phyloP scores from a whole-genome alignment of 2,329 filamentous ascomycete species.

The Fusarium brachygibbosum region DNA sequence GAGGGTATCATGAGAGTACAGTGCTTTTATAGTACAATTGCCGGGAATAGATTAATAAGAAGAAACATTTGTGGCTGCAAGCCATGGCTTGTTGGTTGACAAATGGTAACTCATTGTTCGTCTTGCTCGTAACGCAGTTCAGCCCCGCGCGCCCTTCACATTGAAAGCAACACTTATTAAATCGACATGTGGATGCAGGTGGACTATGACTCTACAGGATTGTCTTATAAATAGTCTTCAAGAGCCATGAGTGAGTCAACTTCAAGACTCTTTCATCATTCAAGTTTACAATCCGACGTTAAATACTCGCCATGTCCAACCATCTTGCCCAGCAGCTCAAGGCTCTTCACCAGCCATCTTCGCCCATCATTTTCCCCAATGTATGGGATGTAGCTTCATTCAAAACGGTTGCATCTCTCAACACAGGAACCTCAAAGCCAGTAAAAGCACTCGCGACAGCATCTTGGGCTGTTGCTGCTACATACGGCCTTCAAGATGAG shows the following conservation, averaged over 20 bases:
- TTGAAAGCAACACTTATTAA: constrained; percentile 25
- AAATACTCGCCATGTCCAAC: constrained; percentile 46
- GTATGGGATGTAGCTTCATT: constrained; percentile 68
- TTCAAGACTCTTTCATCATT: not conserved
- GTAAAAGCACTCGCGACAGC: constrained; percentile 63
- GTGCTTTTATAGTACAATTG: not conserved
- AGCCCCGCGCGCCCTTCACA: constrained; percentile 39
- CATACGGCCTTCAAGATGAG: constrained; percentile 60
- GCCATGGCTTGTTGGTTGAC: not conserved
- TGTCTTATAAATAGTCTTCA: constrained; percentile 8
- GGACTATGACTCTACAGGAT: not conserved
- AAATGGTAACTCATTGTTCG: not conserved
- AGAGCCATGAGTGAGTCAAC: too few relatives aligned
- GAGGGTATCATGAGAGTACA: not conserved
- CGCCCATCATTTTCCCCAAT: constrained; percentile 68
- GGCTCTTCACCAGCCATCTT: constrained; percentile 63
- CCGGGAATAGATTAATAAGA: not conserved
- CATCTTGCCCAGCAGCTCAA: constrained; percentile 54
- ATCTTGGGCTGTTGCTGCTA: constrained; percentile 64
- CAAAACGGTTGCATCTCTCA: constrained; percentile 59
- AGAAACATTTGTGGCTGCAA: not conserved
- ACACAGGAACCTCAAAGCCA: constrained; percentile 53
- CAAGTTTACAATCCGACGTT: not conserved
- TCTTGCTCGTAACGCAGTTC: not conserved
- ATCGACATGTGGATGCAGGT: constrained; percentile 4